Evolutionary conservation across 768 basidiomycete species (phyloP).

Genomic region (Leucocoprinus sp.): DNA sequence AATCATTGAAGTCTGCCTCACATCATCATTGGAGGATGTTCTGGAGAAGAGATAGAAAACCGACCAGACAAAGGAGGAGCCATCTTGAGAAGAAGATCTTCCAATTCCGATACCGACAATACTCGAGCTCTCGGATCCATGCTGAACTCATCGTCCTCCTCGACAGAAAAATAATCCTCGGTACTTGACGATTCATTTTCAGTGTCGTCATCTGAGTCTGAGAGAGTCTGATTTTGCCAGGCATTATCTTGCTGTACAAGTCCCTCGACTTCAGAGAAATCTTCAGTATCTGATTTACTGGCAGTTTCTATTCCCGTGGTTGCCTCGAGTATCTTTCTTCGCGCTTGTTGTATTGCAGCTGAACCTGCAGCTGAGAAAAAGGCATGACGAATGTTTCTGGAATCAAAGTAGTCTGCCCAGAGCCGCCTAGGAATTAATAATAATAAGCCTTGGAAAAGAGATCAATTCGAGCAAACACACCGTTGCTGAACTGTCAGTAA

Average conservation of each 20-base stretch:
- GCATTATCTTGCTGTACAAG: constrained; percentile 14
- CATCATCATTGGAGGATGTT: background rate
- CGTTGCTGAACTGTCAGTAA: constrained; percentile 80
- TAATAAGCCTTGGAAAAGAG: constrained; percentile 1
- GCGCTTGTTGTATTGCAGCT: constrained; percentile 70
- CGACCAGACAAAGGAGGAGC: constrained; percentile 68
- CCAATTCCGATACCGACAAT: constrained; percentile 79
- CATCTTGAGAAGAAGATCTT: constrained; percentile 64
- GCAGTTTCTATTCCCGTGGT: constrained; percentile 13
- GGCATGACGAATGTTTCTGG: constrained; percentile 66
- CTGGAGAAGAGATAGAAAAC: constrained; percentile 13
- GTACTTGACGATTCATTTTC: constrained; percentile 28
- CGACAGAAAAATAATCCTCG: constrained; percentile 39
- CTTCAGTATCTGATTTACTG: background rate
- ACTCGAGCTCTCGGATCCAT: constrained; percentile 67
- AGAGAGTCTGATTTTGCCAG: constrained; percentile 15
- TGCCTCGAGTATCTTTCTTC: constrained; percentile 38
- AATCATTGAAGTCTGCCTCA: constrained; percentile 48
- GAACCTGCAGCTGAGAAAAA: constrained; percentile 94
- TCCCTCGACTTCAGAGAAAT: constrained; percentile 13
- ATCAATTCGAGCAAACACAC: constrained; percentile 28
- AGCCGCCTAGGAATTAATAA: constrained; percentile 39
- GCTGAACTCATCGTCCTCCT: constrained; percentile 43
- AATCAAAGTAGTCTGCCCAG: constrained; percentile 93
- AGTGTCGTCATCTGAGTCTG: constrained; percentile 16